Conservation (phyloP, 352 stramenopile genomes). For the Globisporangium paroecandrum region DNA sequence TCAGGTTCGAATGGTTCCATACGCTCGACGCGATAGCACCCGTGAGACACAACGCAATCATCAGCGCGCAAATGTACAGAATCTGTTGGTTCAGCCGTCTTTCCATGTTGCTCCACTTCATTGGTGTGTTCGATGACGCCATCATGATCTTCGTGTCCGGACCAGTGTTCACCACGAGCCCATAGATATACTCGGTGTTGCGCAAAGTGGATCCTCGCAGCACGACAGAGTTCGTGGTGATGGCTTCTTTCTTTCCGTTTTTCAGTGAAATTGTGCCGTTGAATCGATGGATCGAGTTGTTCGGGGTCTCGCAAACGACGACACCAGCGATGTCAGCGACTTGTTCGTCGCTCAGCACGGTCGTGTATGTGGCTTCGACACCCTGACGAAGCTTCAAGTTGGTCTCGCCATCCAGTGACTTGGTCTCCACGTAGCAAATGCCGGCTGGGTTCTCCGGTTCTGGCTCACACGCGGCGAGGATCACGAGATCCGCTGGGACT, state of each 20-base stretch:
- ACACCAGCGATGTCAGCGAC: constrained; percentile 54
- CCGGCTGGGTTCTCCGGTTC: constrained; percentile 62
- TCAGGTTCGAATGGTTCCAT: constrained; percentile 70
- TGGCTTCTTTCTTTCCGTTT: constrained; percentile 59
- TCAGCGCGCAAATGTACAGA: constrained; percentile 78
- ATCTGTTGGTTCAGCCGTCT: constrained; percentile 77
- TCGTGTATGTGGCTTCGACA: constrained; percentile 73
- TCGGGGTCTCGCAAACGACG: constrained; percentile 80
- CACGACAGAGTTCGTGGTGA: constrained; percentile 78
- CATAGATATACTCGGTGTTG: constrained; percentile 91
- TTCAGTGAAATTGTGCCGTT: constrained; percentile 78
- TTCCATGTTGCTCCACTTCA: constrained; percentile 91
- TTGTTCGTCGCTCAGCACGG: constrained; percentile 41
- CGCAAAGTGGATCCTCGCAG: constrained; percentile 86
- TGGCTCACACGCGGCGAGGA: constrained; percentile 78
- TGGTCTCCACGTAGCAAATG: constrained; percentile 91
- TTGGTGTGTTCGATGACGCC: constrained; percentile 65
- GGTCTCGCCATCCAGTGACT: constrained; percentile 92
- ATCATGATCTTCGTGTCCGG: constrained; percentile 90
- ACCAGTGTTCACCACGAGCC: constrained; percentile 90
- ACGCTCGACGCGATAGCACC: constrained; percentile 58
- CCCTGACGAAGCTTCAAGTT: constrained; percentile 90
- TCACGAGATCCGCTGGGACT: constrained; percentile 85
- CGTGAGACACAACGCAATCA: constrained; percentile 72
- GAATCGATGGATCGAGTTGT: constrained; percentile 91